Conservation (phyloP, 768 basidiomycete genomes). For the Leccinum variicolor region DNA sequence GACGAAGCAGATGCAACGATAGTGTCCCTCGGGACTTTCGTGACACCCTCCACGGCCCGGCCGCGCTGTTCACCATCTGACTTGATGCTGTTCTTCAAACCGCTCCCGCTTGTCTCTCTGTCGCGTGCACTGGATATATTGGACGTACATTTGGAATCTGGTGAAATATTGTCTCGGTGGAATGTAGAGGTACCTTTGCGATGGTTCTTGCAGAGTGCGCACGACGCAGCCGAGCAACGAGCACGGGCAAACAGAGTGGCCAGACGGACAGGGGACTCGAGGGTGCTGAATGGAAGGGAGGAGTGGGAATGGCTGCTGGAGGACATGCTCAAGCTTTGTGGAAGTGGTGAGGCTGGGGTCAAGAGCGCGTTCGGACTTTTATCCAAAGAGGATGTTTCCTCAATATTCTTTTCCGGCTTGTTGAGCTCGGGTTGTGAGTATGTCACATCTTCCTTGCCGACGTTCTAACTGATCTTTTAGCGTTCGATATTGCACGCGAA, state of each 20-base stretch:
- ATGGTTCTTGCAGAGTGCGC: slow-evolving; percentile 86
- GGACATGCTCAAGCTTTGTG: slow-evolving; percentile 84
- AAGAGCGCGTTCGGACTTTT: slow-evolving; percentile 81
- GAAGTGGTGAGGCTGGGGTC: slow-evolving; percentile 56
- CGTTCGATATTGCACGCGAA: slow-evolving; percentile 63
- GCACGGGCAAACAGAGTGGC: slow-evolving; percentile 88
- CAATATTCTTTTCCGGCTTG: slow-evolving; percentile 85
- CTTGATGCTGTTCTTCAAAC: slow-evolving; percentile 77
- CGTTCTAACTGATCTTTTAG: slow-evolving; percentile 34
- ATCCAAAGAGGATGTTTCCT: slow-evolving; percentile 62
- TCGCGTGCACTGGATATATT: slow-evolving; percentile 86
- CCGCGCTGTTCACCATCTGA: slow-evolving; percentile 60
- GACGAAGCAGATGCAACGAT: slow-evolving; percentile 84
- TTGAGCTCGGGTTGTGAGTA: slow-evolving; percentile 85
- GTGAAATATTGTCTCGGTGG: slow-evolving; percentile 90
- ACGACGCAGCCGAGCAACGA: slow-evolving; percentile 65
- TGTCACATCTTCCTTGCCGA: background rate
- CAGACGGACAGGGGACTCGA: slow-evolving; percentile 56
- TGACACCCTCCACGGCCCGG: slow-evolving; percentile 66
- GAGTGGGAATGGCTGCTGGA: slow-evolving; percentile 88
- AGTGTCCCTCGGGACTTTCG: slow-evolving; percentile 72
- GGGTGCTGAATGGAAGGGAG: slow-evolving; percentile 54
- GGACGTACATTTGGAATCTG: slow-evolving; percentile 91
- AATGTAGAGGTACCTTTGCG: slow-evolving; percentile 73
- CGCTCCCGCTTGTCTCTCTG: slow-evolving; percentile 68